Evolutionary conservation across 352 stramenopile genomes (phyloP), one percentile per base, ranked within the genome.

Genomic region (Pythium aquatile): DNA sequence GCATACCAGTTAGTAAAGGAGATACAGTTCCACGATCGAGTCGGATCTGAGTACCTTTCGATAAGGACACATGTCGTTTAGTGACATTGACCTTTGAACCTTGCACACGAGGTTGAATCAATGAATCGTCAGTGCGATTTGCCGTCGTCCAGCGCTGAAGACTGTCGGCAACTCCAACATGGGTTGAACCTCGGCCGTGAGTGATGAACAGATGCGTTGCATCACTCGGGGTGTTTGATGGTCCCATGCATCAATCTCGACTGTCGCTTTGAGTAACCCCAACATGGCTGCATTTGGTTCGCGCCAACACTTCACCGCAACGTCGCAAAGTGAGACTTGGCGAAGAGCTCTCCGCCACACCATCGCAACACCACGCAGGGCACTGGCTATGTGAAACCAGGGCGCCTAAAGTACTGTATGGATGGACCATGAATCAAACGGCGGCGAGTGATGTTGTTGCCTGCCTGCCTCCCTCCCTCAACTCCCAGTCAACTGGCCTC

Each of bases 41-140:
- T 65, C 63, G 63, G 63, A 70, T 70, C 56, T 65, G 63, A 70
- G 14, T 65, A 54, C 63, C 63, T 24, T 56, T 29, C 65, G 63
- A 42, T 39, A 2, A 2, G 5, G 13, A 7, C 14, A 26, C 20
- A 24, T 24, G 20, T 24, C 20, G 20, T 24, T 24, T 48, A 48
- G 40, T 48, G 40, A 48, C 40, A 26, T 28, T 48, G n/a, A 28
- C 16, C 20, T 26, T 48, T 48, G 40, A 48, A 48, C 40, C 40
- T 48, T 26, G n/a, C n/a, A 7, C 6, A 14, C n/a, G 16, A 48
- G 40, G 40, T 48, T 48, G 16, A 48, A 48, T 48, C 40, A 48
- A 48, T 48, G 16, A 11, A 10, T 16, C 7, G 10, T 42, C 35
- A 42, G 35, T 7, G 35, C 35, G 11, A 35, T 16, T 48, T 26